Evolutionary conservation across 1,139 yeast genomes (phyloP).

Genomic region (Lodderomyces elongisporus): DNA sequence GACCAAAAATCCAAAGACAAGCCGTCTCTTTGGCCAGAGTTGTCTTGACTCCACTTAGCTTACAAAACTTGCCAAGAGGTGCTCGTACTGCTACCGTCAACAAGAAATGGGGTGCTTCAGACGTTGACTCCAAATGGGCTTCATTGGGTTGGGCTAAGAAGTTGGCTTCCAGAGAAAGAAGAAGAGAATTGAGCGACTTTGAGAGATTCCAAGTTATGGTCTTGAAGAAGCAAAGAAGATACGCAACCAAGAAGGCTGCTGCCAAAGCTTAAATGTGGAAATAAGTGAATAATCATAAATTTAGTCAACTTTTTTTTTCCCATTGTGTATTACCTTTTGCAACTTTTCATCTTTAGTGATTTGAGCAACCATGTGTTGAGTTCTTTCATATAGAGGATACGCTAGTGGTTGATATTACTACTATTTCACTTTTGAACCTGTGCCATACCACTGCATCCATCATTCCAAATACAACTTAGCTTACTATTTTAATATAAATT

Average conservation of each 20-base stretch:
- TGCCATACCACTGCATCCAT: too few species aligned
- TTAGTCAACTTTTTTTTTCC: too few species aligned
- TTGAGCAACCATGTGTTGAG: too few species aligned
- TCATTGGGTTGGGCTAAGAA: conserved; percentile 96
- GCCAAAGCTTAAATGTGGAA: conserved; percentile 83
- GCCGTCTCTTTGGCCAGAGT: conserved; percentile 81
- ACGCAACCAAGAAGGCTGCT: conserved; percentile 76
- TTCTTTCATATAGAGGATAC: too few species aligned
- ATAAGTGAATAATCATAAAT: too few species aligned
- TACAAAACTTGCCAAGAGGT: conserved; percentile 88
- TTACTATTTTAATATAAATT: too few species aligned
- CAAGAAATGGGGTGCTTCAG: conserved; percentile 94
- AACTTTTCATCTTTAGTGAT: conserved; percentile 3
- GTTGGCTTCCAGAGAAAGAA: conserved; percentile 90
- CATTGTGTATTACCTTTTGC: not conserved
- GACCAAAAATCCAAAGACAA: conserved; percentile 96
- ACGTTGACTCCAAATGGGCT: conserved; percentile 86
- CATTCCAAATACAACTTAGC: too few species aligned
- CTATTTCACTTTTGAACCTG: too few species aligned
- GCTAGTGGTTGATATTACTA: too few species aligned
- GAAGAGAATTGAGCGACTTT: conserved; percentile 90
- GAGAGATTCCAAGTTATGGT: conserved; percentile 99
- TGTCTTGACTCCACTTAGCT: conserved; percentile 88
- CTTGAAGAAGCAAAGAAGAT: conserved; percentile 95
- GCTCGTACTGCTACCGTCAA: conserved; percentile 78